Evolutionary conservation across 176 grass and related monocot genomes (phyloP).

Genomic region (Triticum timopheevii): DNA sequence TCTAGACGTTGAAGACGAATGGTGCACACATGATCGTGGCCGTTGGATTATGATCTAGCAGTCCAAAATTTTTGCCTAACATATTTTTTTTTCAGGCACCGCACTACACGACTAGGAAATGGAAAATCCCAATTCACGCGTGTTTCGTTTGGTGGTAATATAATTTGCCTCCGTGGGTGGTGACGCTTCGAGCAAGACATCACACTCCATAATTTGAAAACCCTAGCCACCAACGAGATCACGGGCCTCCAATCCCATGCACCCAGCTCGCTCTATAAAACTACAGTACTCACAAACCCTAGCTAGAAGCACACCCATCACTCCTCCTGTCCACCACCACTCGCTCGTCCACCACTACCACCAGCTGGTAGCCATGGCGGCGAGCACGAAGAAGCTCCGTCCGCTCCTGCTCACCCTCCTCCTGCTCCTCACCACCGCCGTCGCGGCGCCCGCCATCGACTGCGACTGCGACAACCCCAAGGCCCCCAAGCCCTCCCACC

Average conservation of each 20-base stretch:
- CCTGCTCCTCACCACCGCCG: constrained; percentile 61
- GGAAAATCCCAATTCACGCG: not conserved
- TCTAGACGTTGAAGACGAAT: too few species aligned
- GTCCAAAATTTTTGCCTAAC: too few species aligned
- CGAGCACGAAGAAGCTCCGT: constrained; percentile 35
- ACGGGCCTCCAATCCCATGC: not conserved
- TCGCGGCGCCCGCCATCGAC: constrained; percentile 41
- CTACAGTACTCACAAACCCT: constrained; percentile 28
- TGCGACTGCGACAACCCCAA: constrained; percentile 60
- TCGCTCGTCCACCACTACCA: not conserved
- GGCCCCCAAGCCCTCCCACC: constrained; percentile 41
- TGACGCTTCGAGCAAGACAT: not conserved
- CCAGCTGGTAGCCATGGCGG: constrained; percentile 49
- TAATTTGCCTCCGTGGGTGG: too few species aligned
- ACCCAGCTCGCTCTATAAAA: constrained; percentile 32
- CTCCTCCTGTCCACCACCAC: not conserved
- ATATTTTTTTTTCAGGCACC: too few species aligned
- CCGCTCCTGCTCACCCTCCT: constrained; percentile 60
- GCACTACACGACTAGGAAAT: too few species aligned
- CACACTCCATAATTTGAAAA: not conserved
- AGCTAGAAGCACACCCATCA: constrained; percentile 38
- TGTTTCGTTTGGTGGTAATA: not conserved
- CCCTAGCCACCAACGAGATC: constrained; percentile 15
- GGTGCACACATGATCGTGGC: too few species aligned
- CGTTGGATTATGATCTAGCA: too few species aligned